Evolutionary conservation across 2,329 filamentous ascomycete genomes (phyloP).

Genomic region (Zasmidium angulare): DNA sequence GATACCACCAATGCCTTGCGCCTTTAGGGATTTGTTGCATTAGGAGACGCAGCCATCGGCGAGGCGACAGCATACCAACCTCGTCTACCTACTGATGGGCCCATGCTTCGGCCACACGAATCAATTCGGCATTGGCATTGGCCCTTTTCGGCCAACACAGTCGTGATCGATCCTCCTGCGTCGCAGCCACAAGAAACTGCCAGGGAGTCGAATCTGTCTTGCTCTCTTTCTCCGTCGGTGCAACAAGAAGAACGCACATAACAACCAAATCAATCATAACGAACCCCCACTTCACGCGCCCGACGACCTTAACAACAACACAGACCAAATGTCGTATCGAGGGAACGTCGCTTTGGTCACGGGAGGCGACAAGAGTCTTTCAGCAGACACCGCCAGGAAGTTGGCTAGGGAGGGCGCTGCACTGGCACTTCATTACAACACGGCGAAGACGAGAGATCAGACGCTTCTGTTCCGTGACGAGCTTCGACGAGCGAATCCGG

Average conservation of each 20-base stretch:
- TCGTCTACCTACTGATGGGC: not conserved
- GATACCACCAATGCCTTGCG: not conserved
- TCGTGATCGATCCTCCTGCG: not conserved
- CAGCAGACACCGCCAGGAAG: conserved; percentile 40
- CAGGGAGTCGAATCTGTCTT: not conserved
- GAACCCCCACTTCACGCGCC: not conserved
- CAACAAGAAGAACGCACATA: not conserved
- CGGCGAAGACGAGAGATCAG: conserved; percentile 39
- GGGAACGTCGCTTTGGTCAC: conserved; percentile 46
- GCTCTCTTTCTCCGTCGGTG: too few relatives aligned
- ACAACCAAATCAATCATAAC: not conserved
- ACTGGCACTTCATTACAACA: conserved; percentile 46
- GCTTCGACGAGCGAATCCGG: conserved; percentile 23
- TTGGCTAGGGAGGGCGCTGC: conserved; percentile 39
- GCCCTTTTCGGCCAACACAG: not conserved
- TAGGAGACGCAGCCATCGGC: not conserved
- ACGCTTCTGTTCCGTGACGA: conserved; percentile 39
- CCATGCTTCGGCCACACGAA: not conserved
- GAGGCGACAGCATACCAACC: not conserved
- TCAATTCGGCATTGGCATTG: not conserved
- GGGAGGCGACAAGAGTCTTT: conserved; percentile 46
- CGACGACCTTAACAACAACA: not conserved
- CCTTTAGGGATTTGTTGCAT: not conserved
- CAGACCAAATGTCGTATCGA: conserved; percentile 35
- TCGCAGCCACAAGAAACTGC: not conserved